Conservation (phyloP, 306 rosid genomes). For the Cicer cuneatum region DNA sequence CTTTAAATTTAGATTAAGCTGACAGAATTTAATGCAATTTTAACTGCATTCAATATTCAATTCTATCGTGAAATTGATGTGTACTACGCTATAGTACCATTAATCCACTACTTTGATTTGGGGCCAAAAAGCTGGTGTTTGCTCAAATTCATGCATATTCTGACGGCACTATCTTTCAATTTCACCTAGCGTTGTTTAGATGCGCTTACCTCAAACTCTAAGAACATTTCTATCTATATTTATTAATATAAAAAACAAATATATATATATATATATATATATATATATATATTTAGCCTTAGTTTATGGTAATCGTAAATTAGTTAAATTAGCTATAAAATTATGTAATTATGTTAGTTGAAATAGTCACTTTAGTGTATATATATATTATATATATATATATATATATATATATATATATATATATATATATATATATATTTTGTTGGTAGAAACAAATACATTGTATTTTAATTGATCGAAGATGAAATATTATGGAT, state of each 20-base stretch:
- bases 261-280: neutral
- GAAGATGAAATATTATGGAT: conserved; percentile 2
- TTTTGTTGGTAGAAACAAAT: too few species aligned
- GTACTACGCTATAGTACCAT: conserved; percentile 25
- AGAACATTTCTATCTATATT: conserved; percentile 6
- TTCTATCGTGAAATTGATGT: conserved; percentile 33
- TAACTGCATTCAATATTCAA: too few species aligned
- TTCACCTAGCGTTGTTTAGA: conserved; percentile 44
- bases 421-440: too few species aligned
- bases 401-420: too few species aligned
- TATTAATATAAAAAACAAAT: neutral
- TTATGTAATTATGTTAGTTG: too few species aligned
- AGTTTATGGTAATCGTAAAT: too few species aligned
- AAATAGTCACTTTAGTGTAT: too few species aligned
- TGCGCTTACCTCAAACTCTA: conserved; percentile 37
- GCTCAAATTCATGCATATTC: conserved; percentile 49
- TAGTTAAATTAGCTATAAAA: too few species aligned
- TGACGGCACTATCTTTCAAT: conserved; percentile 45
- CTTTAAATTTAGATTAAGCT: too few species aligned
- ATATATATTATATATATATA: too few species aligned
- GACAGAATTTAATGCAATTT: too few species aligned
- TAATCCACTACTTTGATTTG: conserved; percentile 42
- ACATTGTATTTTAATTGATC: conserved; percentile 15
- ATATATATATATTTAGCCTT: too few species aligned
- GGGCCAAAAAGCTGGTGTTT: conserved; percentile 48